These are phyloP conservation scores for Fraxinus americana DNA, from an alignment of 257 asterid genomes.

Conservation along the genomic window DNA sequence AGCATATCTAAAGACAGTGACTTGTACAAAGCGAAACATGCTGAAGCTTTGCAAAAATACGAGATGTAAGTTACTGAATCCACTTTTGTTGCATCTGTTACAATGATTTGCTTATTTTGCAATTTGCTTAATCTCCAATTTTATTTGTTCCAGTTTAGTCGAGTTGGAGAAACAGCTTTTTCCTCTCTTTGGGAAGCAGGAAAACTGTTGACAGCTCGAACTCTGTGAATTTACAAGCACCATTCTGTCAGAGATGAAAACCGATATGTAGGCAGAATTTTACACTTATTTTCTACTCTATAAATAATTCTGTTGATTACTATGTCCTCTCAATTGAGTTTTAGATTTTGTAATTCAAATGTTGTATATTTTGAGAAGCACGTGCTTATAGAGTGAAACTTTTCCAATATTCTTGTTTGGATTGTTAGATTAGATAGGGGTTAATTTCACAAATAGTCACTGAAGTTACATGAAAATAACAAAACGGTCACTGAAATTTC, in stretches of 20 bases:
- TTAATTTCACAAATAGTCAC: too few relatives aligned
- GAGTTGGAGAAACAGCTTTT: slow-evolving; percentile 90
- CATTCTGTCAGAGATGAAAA: background rate
- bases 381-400: background rate
- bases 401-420: background rate
- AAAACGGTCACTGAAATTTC: too few relatives aligned
- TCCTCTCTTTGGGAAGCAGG: slow-evolving; percentile 48
- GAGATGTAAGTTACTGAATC: slow-evolving; percentile 54
- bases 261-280: background rate
- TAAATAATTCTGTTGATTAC: background rate
- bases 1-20: slow-evolving; percentile 66
- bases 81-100: slow-evolving; percentile 9
- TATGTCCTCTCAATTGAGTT: background rate
- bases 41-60: slow-evolving; percentile 77
- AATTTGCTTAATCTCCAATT: slow-evolving; percentile 10
- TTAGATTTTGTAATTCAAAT: background rate
- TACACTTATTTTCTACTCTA: background rate
- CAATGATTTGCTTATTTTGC: slow-evolving; percentile 4
- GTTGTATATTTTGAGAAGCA: background rate
- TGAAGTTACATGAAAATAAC: too few relatives aligned
- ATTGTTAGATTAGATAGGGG: too few relatives aligned
- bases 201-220: background rate
- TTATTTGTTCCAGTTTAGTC: slow-evolving; percentile 55
- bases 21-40: slow-evolving; percentile 69
- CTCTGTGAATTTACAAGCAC: background rate